phyloP scores from a whole-genome alignment of 2,329 filamentous ascomycete species.

The Penicillium olsonii region DNA sequence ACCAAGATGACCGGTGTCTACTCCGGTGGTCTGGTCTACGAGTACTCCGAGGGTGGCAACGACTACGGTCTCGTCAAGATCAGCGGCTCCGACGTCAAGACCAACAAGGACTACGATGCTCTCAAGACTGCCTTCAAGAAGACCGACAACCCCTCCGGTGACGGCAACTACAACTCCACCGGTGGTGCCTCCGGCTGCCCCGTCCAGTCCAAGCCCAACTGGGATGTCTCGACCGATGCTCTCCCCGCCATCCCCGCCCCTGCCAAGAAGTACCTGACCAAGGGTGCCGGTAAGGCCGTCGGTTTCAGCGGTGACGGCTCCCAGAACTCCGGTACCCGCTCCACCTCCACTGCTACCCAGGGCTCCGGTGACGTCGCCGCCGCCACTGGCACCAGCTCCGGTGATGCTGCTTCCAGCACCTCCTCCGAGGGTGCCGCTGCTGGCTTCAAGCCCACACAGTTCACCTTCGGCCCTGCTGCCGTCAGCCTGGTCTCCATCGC shows the following conservation, averaged over 20 bases:
- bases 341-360: constrained; percentile 51
- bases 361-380: constrained; percentile 47
- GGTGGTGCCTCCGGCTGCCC: constrained; percentile 59
- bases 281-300: constrained; percentile 59
- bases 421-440: neutral
- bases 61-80: constrained; percentile 78
- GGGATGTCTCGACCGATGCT: constrained; percentile 55
- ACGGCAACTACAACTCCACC: constrained; percentile 61
- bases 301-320: constrained; percentile 59
- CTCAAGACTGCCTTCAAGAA: constrained; percentile 54
- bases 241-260: constrained; percentile 60
- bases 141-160: constrained; percentile 54
- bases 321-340: constrained; percentile 56
- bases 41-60: constrained; percentile 85
- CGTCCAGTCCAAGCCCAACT: constrained; percentile 51
- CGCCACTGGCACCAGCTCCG: constrained; percentile 32
- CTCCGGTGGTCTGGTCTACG: constrained; percentile 94
- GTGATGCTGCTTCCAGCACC: constrained; percentile 47
- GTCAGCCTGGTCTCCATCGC: constrained; percentile 54
- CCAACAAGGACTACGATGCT: constrained; percentile 63
- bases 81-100: constrained; percentile 55
- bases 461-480: constrained; percentile 50
- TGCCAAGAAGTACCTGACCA: constrained; percentile 58
- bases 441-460: neutral
- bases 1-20: constrained; percentile 83